Evolutionary conservation across 192 early-diverging fungal genomes (phyloP), one percentile per base, ranked within the genome.

Genomic region (Ambispora gerdemannii): DNA sequence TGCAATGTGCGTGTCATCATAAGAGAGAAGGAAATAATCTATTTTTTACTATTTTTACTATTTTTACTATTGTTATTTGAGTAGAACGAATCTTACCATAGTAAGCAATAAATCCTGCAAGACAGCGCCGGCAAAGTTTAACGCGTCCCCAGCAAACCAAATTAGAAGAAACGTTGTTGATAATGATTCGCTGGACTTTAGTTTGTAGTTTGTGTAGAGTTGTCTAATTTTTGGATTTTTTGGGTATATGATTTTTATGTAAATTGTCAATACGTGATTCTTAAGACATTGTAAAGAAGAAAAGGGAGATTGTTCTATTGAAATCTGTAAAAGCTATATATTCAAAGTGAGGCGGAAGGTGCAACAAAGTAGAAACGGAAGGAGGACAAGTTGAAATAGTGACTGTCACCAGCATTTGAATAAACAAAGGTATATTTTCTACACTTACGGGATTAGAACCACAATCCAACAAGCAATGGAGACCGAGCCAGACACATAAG

Each of bases 101-200:
- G 90, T 91, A n/a, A 79, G 61, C 22, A 92, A 74, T 19, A 94
- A 78, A 58, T 83, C 79, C 55, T 92, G 86, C 80, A 90, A 83
- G 32, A 87, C 69, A n/a, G 87, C 84, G 8, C 93, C 93, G 30
- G 84, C 64, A 24, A 92, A 74, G 72, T 88, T 90, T 77, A 92
- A 87, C 10, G 91, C 72, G 67, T 94, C 93, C 33, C 90, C 93
- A 3, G 86, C 72, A 3, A 92, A 74, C 93, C 93, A 94, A 51
- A 91, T 85, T 31, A 86, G 70, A 62, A 91, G 78, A 75, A 92
- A 93, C 3, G 75, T 64, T 56, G 90, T 68, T 27, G 90, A 92
- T 11, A 94, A 74, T 19, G 89, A 89, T 58, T 90, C 89, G 36
- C 90, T 89, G 74, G 84, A 90, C 72, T 91, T 87, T 30, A 89